These are phyloP conservation scores for Cupressus sempervirens DNA, from an alignment of 75 land plant genomes.

Conservation along the genomic window DNA sequence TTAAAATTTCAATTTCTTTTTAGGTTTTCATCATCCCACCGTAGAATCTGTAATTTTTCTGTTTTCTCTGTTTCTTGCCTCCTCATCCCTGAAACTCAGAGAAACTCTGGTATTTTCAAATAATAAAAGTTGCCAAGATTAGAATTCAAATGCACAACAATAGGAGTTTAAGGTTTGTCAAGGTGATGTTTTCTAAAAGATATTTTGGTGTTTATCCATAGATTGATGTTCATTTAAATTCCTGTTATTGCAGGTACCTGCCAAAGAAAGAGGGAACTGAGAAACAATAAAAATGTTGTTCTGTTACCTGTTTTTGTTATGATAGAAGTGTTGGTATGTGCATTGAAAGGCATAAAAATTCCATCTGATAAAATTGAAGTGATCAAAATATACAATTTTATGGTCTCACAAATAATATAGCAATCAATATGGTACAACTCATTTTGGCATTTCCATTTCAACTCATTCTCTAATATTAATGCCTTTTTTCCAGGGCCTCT, in stretches of 20 bases:
- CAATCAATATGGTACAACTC: background rate
- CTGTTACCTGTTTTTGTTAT: background rate
- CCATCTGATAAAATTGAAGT: background rate
- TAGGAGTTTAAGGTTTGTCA: background rate
- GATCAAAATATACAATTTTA: background rate
- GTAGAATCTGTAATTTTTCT: background rate
- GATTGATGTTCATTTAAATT: background rate
- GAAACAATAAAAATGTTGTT: background rate
- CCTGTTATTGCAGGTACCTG: conserved; percentile 5
- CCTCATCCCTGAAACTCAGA: background rate
- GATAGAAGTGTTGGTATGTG: background rate
- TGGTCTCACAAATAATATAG: background rate
- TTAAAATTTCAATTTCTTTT: too few species aligned
- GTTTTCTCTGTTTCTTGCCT: background rate
- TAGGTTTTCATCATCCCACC: too few species aligned
- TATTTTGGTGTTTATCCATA: background rate
- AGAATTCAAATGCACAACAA: background rate
- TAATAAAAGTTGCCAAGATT: background rate
- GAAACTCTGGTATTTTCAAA: background rate
- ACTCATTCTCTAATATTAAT: background rate
- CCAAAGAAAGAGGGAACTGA: conserved; percentile 8
- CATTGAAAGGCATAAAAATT: background rate
- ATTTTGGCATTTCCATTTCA: background rate
- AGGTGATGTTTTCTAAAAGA: background rate
- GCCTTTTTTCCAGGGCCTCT: background rate